phyloP scores from a whole-genome alignment of 116 monocot genomes.

The Trichopus zeylanicus region DNA sequence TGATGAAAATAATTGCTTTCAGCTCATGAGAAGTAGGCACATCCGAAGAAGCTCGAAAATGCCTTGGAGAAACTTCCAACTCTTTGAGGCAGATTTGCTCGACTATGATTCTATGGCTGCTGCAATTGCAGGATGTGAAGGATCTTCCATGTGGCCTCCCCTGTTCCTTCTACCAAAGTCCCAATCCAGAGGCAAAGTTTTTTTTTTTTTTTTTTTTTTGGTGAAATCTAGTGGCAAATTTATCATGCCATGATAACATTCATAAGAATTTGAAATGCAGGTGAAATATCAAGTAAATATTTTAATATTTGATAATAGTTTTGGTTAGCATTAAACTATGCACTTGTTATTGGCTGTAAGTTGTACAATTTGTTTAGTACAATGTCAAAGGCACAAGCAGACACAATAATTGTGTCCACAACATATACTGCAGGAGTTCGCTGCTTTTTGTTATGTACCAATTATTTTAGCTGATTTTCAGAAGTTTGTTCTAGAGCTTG shows the following conservation, averaged over 20 bases:
- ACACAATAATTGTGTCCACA: too few species aligned
- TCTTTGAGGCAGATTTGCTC: constrained; percentile 47
- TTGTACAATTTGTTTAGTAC: too few species aligned
- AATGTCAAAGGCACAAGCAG: too few species aligned
- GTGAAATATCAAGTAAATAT: too few species aligned
- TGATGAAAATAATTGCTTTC: not conserved
- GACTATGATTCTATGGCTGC: not conserved
- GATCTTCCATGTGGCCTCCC: constrained; percentile 56
- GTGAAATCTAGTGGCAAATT: not conserved
- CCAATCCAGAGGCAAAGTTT: constrained; percentile 41
- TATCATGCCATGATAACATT: too few species aligned
- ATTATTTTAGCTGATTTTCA: too few species aligned
- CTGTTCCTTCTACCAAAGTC: constrained; percentile 25
- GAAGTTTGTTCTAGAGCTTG: too few species aligned
- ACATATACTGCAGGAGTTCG: too few species aligned
- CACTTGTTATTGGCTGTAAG: too few species aligned
- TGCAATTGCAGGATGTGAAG: constrained; percentile 49
- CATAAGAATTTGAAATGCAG: not conserved
- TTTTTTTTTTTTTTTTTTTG: not conserved
- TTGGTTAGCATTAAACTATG: too few species aligned
- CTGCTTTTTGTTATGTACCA: too few species aligned
- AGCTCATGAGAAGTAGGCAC: constrained; percentile 47
- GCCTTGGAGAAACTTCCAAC: constrained; percentile 41
- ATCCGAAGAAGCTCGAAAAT: constrained; percentile 39
- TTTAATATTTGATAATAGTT: too few species aligned